Conservation (phyloP, 208 protist genomes). For the Angomonas ambiguus region DNA sequence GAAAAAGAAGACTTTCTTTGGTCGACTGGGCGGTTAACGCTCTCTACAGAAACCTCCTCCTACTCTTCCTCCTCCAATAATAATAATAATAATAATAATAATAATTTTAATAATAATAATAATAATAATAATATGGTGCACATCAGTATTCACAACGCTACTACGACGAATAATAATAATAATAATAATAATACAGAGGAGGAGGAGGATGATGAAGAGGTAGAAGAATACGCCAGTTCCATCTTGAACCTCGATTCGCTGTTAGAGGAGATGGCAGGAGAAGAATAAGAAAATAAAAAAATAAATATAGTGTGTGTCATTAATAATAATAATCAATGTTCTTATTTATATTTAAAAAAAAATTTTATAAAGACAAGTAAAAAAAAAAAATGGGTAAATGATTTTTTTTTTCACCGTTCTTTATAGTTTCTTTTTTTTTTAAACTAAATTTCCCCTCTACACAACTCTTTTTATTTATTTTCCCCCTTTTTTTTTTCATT, state of each 20-base stretch:
- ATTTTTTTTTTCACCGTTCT: constrained; percentile 6
- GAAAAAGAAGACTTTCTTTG: too few relatives aligned
- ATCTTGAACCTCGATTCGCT: too few relatives aligned
- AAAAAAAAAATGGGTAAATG: constrained; percentile 16
- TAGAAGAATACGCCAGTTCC: background rate
- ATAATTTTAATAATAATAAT: background rate
- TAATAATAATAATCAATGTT: background rate
- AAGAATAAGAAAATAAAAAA: background rate
- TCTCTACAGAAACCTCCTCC: too few relatives aligned
- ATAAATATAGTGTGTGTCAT: background rate
- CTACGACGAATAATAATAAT: background rate
- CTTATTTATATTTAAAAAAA: background rate
- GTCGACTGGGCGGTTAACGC: too few relatives aligned
- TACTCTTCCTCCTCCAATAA: background rate
- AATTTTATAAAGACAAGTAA: constrained; percentile 4
- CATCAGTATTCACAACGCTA: background rate
- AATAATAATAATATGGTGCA: background rate
- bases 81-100: constrained; percentile 10
- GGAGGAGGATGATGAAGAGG: background rate
- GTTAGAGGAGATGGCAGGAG: too few relatives aligned
- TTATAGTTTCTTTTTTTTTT: constrained; percentile 13
- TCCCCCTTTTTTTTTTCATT: constrained; percentile 16
- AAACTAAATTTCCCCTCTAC: constrained; percentile 13
- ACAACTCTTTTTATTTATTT: constrained; percentile 10
- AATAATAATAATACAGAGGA: background rate